Evolutionary conservation across 2,329 filamentous ascomycete genomes (phyloP).

Genomic region (Ceratocystis destructans): DNA sequence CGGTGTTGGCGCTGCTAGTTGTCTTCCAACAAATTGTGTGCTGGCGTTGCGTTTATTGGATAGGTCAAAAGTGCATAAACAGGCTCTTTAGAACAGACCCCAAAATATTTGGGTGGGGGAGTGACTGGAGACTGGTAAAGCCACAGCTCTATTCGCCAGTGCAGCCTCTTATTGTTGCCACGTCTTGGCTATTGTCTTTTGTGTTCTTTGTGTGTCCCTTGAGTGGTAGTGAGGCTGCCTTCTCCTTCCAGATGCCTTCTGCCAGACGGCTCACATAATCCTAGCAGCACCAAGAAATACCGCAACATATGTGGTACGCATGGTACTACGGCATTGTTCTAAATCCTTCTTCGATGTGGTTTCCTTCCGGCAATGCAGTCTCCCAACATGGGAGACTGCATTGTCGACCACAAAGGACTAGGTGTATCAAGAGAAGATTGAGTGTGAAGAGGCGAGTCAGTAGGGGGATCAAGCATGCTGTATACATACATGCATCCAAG

Average conservation of each 20-base stretch:
- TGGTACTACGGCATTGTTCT: neutral
- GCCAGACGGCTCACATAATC: neutral
- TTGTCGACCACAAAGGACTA: neutral
- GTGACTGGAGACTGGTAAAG: neutral
- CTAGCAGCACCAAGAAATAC: neutral
- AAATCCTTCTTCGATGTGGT: neutral
- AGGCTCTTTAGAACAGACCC: neutral
- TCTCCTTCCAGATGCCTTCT: neutral
- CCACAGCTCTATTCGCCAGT: neutral
- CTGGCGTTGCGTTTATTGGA: neutral
- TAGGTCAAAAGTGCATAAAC: neutral
- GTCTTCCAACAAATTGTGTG: neutral
- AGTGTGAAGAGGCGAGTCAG: neutral
- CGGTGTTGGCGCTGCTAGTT: neutral
- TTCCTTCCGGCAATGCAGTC: neutral
- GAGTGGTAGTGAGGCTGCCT: neutral
- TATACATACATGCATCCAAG: neutral
- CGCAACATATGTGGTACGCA: neutral
- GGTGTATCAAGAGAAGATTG: neutral
- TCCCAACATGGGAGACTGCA: neutral
- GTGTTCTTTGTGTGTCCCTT: neutral
- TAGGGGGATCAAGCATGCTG: neutral
- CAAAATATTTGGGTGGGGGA: neutral
- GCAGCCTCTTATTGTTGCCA: neutral
- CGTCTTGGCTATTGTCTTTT: neutral